Evolutionary conservation across 805 yeast genomes (phyloP), one percentile per base, ranked within the genome.

Genomic region (Saccharomycopsis sp.): DNA sequence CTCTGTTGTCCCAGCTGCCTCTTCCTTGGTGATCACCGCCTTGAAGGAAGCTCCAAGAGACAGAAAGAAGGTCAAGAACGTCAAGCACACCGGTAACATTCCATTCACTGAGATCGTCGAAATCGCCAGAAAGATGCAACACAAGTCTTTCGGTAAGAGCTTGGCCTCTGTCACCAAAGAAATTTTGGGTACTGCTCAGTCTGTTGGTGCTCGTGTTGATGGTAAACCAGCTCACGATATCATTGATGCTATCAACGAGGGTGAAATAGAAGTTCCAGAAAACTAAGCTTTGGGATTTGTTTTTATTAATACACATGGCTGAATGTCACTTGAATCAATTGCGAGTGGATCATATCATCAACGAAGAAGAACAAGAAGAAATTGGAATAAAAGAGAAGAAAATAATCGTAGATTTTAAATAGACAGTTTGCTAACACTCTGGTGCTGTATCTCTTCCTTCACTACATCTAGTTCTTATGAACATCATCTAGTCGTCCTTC

Each of bases 41-140:
- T 85, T 94, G 76, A 94, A 94, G 86, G 99, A 94, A 85, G 91
- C 99, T 70, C 97, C 97, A 76, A 93, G 99, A 89, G 99, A 94
- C 87, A 87, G 97, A 85, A 94, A 94, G 96, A 94, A 94, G 96
- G 98, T 94, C 77, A 94, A 94, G 94, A 93, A 94, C 84, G 89
- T 94, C 79, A 91, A 92, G 86, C 99, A 94, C 89, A 86, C 85
- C 77, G 99, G 99, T 84, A 94, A 93, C 93, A 85, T 94, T 74
- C 90, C 97, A 73, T 84, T 94, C 73, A 96, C 91, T 73, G 97
- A 93, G 81, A 89, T 94, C 80, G 83, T 83, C 78, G 97, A 91
- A 77, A 88, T 94, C 75, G 98, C 99, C 73, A 92, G 97, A 82
- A 86, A 86, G 75, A 93, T 94, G 98, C 86, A 83, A 78, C 90